Evolutionary conservation across 306 rosid genomes (phyloP).

Genomic region (Cicer arietinum): DNA sequence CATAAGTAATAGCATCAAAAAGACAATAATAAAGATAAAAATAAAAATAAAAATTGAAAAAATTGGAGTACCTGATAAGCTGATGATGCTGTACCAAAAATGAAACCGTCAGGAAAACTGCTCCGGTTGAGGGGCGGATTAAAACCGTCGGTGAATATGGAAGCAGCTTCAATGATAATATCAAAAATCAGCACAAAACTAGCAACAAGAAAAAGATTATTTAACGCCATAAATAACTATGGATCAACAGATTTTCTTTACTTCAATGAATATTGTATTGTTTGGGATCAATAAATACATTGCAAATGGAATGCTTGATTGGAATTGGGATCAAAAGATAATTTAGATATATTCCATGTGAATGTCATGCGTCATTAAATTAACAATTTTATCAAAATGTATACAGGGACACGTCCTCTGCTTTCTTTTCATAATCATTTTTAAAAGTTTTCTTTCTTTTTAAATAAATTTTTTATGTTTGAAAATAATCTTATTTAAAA

Average conservation of each 20-base stretch:
- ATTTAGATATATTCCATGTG: not conserved
- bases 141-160: not conserved
- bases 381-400: not conserved
- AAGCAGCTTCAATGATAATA: slow-evolving; percentile 9
- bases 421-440: no score
- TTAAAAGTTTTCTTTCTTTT: no score
- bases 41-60: not conserved
- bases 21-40: no score
- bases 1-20: no score
- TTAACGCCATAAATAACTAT: slow-evolving; percentile 21
- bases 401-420: not conserved
- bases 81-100: slow-evolving; percentile 47
- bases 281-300: slow-evolving; percentile 11
- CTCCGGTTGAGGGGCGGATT: slow-evolving; percentile 5
- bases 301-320: no score
- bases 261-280: not conserved
- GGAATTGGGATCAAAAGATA: not conserved
- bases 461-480: no score
- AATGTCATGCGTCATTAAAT: not conserved
- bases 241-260: not conserved
- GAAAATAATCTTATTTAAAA: no score
- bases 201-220: not conserved
- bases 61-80: slow-evolving; percentile 40
- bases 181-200: not conserved
- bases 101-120: slow-evolving; percentile 46